Conservation (phyloP, 176 grass and related monocot genomes). For the Oryza glaberrima region DNA sequence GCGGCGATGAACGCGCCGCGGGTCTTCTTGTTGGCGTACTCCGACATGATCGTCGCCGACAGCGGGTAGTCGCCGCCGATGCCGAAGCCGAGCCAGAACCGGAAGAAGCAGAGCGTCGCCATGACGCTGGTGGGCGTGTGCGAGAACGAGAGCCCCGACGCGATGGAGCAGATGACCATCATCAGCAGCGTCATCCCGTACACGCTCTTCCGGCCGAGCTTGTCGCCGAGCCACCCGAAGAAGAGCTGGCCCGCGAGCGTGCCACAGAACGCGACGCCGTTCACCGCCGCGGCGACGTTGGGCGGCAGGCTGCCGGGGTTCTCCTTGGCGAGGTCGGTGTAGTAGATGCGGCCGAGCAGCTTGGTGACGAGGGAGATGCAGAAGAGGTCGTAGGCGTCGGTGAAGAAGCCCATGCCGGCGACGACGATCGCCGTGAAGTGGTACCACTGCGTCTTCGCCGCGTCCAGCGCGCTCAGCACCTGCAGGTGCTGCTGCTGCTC, state of each 20-base stretch:
- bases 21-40: constrained; percentile 76
- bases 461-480: constrained; percentile 66
- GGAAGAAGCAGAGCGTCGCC: constrained; percentile 75
- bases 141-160: constrained; percentile 64
- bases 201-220: constrained; percentile 68
- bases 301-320: constrained; percentile 53
- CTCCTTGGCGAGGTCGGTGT: constrained; percentile 37
- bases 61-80: constrained; percentile 88
- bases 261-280: constrained; percentile 69
- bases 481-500: constrained; percentile 30
- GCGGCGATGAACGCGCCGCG: constrained; percentile 77
- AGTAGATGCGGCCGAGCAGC: constrained; percentile 74
- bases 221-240: constrained; percentile 84
- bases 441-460: constrained; percentile 78
- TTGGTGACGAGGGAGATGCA: constrained; percentile 77
- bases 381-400: constrained; percentile 92
- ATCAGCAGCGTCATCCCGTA: constrained; percentile 68
- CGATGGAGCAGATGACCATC: constrained; percentile 69
- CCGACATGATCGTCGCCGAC: constrained; percentile 88
- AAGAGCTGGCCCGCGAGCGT: constrained; percentile 68
- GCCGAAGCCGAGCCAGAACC: constrained; percentile 53
- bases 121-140: constrained; percentile 44
- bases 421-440: constrained; percentile 84
- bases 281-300: constrained; percentile 54
- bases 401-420: constrained; percentile 98